These are phyloP conservation scores for Oryza australiensis DNA, from an alignment of 176 grass and related monocot genomes.

Conservation along the genomic window DNA sequence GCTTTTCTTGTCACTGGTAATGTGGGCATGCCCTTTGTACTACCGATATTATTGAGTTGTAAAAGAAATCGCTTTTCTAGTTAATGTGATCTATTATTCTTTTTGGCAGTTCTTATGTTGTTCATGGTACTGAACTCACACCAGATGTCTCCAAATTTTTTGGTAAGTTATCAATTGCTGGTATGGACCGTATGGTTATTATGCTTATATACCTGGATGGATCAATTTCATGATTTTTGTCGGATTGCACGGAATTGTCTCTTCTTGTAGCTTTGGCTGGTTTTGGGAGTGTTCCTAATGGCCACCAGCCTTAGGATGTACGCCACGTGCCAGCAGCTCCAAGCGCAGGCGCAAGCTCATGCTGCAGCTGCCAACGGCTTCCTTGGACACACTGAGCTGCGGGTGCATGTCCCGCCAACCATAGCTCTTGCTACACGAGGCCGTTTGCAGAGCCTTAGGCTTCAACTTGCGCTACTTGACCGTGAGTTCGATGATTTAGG, in stretches of 20 bases:
- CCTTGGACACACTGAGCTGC: conserved; percentile 79
- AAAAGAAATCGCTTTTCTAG: background rate
- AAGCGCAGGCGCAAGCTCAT: conserved; percentile 75
- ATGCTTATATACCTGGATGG: conserved; percentile 11
- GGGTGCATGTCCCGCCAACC: conserved; percentile 77
- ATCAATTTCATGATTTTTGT: conserved; percentile 17
- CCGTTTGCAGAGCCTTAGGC: conserved; percentile 79
- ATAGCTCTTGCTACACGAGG: conserved; percentile 74
- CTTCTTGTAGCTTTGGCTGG: conserved; percentile 76
- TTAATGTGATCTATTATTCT: conserved; percentile 12
- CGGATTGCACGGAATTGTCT: conserved; percentile 10
- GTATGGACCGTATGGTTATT: background rate
- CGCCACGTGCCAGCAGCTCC: conserved; percentile 87
- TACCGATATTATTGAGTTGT: background rate
- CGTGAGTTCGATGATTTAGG: conserved; percentile 99
- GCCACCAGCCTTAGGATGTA: conserved; percentile 92
- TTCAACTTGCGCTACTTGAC: conserved; percentile 90
- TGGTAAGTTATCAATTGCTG: conserved; percentile 51
- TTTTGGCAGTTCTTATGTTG: conserved; percentile 71
- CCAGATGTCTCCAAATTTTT: conserved; percentile 85
- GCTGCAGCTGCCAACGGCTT: conserved; percentile 62
- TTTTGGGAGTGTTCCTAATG: conserved; percentile 83
- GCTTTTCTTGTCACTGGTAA: conserved; percentile 95
- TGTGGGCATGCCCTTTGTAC: background rate
- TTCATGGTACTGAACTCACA: conserved; percentile 98